phyloP scores from a whole-genome alignment of 768 basidiomycete genomes.

The Lactarius indigo region DNA sequence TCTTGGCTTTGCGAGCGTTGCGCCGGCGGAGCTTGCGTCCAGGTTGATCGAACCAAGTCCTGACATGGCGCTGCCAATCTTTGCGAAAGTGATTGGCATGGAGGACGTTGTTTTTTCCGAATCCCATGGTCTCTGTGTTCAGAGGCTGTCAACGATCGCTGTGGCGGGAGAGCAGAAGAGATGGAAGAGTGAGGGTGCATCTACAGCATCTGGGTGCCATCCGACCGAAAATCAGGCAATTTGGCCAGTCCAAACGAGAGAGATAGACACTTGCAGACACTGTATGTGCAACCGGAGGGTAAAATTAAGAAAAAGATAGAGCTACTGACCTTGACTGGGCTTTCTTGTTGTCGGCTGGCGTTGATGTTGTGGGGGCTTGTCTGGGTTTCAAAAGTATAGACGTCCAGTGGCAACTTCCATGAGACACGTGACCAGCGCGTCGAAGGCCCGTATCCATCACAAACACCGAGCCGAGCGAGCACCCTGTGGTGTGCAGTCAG shows the following conservation, averaged over 20 bases:
- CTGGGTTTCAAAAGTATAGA: conserved; percentile 9
- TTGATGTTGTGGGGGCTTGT: conserved; percentile 14
- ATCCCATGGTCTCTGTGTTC: conserved; percentile 62
- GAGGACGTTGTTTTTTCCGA: conserved; percentile 84
- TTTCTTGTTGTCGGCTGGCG: conserved; percentile 31
- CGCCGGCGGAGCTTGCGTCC: conserved; percentile 96
- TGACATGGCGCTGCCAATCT: conserved; percentile 97
- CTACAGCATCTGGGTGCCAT: conserved; percentile 18
- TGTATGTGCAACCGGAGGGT: background rate
- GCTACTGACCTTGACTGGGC: conserved; percentile 36
- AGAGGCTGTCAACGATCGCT: conserved; percentile 25
- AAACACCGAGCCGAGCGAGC: background rate
- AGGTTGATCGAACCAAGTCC: conserved; percentile 99
- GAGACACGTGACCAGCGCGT: background rate
- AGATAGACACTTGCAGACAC: background rate
- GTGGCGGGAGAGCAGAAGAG: conserved; percentile 1
- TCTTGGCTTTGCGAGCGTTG: conserved; percentile 87
- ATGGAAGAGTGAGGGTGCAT: conserved; percentile 8
- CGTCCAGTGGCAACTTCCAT: background rate
- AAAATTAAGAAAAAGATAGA: conserved; percentile 9
- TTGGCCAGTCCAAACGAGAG: background rate
- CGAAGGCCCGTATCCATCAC: background rate
- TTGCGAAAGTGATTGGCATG: conserved; percentile 95
- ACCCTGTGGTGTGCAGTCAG: background rate
- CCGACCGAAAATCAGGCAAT: conserved; percentile 18